phyloP scores from a whole-genome alignment of 345 rosid species.

The Kandelia obovata region DNA sequence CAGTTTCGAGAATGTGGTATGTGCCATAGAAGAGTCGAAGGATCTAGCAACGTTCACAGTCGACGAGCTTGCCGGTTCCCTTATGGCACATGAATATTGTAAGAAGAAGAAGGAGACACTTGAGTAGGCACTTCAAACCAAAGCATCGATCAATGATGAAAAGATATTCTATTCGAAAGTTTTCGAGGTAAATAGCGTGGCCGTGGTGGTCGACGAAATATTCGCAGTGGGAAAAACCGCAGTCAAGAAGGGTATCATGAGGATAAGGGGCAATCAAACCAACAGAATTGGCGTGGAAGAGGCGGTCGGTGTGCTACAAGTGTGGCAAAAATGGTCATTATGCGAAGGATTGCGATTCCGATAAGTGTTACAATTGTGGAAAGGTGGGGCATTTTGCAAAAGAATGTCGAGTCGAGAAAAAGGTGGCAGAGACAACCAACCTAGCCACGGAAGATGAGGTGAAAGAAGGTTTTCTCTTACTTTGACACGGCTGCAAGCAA shows the following conservation, averaged over 20 bases:
- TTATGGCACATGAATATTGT: slow-evolving; percentile 3
- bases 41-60: not conserved
- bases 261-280: not conserved
- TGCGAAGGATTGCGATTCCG: not conserved
- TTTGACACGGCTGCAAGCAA: not conserved
- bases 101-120: slow-evolving; percentile 9
- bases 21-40: slow-evolving; percentile 10
- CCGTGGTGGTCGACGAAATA: too few species aligned
- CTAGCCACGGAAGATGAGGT: slow-evolving; percentile 3
- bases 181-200: too few species aligned
- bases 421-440: slow-evolving; percentile 8
- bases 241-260: not conserved
- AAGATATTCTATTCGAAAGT: too few species aligned
- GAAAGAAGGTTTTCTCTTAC: slow-evolving; percentile 6
- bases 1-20: slow-evolving; percentile 17
- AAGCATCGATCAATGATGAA: not conserved
- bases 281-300: not conserved
- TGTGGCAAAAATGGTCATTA: not conserved
- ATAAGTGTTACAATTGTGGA: not conserved
- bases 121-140: not conserved
- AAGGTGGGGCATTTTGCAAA: not conserved
- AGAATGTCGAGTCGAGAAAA: not conserved
- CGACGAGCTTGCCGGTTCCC: slow-evolving; percentile 8
- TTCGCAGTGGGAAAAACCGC: too few species aligned
- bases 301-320: not conserved